phyloP scores from a whole-genome alignment of 2,329 filamentous ascomycete species.

The Celoporthe dispersa region DNA sequence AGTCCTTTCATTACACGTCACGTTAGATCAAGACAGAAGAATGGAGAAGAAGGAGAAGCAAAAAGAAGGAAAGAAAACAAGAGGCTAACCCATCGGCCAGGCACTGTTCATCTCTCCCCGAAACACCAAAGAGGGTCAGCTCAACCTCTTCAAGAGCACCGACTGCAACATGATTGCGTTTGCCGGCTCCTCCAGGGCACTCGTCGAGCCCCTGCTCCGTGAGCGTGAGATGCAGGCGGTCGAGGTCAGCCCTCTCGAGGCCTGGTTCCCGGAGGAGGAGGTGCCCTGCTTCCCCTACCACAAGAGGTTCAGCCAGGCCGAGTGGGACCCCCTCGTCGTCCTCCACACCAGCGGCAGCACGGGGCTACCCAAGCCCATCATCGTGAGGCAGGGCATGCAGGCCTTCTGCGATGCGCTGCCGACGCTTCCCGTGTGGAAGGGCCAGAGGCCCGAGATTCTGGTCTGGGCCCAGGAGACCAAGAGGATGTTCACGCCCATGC shows the following conservation, averaged over 20 bases:
- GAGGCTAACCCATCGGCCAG: slow-evolving; percentile 29
- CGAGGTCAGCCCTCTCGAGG: slow-evolving; percentile 39
- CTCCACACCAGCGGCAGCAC: slow-evolving; percentile 54
- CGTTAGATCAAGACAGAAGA: no score
- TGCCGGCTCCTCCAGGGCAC: slow-evolving; percentile 36
- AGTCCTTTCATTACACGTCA: no score
- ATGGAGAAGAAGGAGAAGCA: no score
- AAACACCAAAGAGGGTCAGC: slow-evolving; percentile 50
- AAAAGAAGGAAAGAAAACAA: no score
- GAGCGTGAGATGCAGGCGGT: slow-evolving; percentile 45
- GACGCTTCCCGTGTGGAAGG: slow-evolving; percentile 32
- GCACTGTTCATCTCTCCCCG: slow-evolving; percentile 51
- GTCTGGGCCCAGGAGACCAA: slow-evolving; percentile 13
- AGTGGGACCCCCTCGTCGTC: slow-evolving; percentile 47
- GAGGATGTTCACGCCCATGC: slow-evolving; percentile 37
- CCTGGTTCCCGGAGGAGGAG: slow-evolving; percentile 43
- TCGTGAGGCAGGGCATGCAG: slow-evolving; percentile 44
- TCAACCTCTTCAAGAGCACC: slow-evolving; percentile 49
- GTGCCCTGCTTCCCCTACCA: slow-evolving; percentile 44
- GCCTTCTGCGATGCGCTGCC: slow-evolving; percentile 41
- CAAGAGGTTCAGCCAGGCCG: slow-evolving; percentile 47
- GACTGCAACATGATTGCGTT: slow-evolving; percentile 47
- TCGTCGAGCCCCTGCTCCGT: slow-evolving; percentile 44
- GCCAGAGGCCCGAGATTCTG: slow-evolving; percentile 7
- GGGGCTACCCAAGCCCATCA: slow-evolving; percentile 51